These are phyloP conservation scores for Lachancea thermotolerans DNA, from an alignment of 805 yeast genomes.

Conservation along the genomic window DNA sequence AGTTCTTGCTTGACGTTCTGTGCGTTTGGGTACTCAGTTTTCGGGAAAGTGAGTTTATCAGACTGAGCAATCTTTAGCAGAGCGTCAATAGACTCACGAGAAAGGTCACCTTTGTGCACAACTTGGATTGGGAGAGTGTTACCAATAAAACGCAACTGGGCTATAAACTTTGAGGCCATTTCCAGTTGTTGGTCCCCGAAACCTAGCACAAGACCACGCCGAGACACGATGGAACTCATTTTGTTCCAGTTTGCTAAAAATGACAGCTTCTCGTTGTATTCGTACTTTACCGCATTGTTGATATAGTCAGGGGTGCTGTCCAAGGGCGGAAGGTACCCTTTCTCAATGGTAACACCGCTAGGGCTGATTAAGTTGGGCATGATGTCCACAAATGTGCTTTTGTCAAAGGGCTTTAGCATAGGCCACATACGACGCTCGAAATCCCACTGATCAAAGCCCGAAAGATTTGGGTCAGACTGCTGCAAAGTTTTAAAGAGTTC, in stretches of 20 bases:
- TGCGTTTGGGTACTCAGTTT: slow-evolving; percentile 3
- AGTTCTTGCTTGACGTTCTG: slow-evolving; percentile 27
- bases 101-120: slow-evolving; percentile 34
- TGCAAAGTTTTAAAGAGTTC: background rate
- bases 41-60: slow-evolving; percentile 6
- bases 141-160: slow-evolving; percentile 32
- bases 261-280: slow-evolving; percentile 10
- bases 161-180: slow-evolving; percentile 33
- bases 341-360: slow-evolving; percentile 5
- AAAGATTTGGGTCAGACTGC: background rate
- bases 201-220: slow-evolving; percentile 19
- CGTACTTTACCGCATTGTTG: slow-evolving; percentile 1
- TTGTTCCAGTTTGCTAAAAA: slow-evolving; percentile 17
- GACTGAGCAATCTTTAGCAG: slow-evolving; percentile 31
- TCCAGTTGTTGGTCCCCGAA: slow-evolving; percentile 23
- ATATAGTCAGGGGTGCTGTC: background rate
- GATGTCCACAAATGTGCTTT: slow-evolving; percentile 10
- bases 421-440: slow-evolving; percentile 23
- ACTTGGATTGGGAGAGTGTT: slow-evolving; percentile 38
- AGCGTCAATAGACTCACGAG: slow-evolving; percentile 23
- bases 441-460: slow-evolving; percentile 14
- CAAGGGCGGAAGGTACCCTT: slow-evolving; percentile 11
- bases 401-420: slow-evolving; percentile 10
- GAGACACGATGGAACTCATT: slow-evolving; percentile 10
- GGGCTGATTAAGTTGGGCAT: slow-evolving; percentile 14